A percentile compares a stretch with the other conserved stretches of the same genome.
Evolutionary conservation across 176 grass and related monocot species (phyloP).

Genomic region (Hordeum marinum): DNA sequence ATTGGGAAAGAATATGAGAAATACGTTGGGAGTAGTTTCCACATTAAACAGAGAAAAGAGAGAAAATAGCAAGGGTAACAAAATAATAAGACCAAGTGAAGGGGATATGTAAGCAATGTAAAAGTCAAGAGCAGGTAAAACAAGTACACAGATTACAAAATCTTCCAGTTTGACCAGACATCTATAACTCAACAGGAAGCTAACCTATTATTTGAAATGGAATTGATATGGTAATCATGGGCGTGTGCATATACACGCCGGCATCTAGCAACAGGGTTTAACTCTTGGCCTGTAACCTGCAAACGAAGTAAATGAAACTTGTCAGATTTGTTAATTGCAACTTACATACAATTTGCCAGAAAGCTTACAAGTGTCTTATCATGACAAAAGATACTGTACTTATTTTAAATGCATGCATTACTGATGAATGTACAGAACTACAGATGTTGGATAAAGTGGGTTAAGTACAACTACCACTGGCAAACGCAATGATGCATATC

Average conservation of each 20-base stretch:
- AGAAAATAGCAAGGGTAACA: constrained; percentile 13
- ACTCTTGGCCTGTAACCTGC: constrained; percentile 60
- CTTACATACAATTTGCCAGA: constrained; percentile 20
- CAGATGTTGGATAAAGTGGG: constrained; percentile 25
- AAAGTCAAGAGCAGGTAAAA: constrained; percentile 7
- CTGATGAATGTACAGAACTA: constrained; percentile 23
- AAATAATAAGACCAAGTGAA: background rate
- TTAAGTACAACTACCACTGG: constrained; percentile 77
- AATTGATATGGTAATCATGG: constrained; percentile 88
- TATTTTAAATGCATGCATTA: constrained; percentile 7
- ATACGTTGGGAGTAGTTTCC: background rate
- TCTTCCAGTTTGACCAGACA: background rate
- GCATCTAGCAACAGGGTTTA: constrained; percentile 68
- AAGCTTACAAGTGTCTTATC: background rate
- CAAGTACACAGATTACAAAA: constrained; percentile 2
- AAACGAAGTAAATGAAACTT: constrained; percentile 30
- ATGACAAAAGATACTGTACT: background rate
- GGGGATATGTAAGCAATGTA: background rate
- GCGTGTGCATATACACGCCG: constrained; percentile 69
- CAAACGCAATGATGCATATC: constrained; percentile 52
- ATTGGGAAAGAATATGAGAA: constrained; percentile 5
- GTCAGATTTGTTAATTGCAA: constrained; percentile 1
- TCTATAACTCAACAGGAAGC: background rate
- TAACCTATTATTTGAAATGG: constrained; percentile 86
- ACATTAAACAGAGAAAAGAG: background rate